Conservation (phyloP, 106 monocot genomes). For the Gastrodia elata region DNA sequence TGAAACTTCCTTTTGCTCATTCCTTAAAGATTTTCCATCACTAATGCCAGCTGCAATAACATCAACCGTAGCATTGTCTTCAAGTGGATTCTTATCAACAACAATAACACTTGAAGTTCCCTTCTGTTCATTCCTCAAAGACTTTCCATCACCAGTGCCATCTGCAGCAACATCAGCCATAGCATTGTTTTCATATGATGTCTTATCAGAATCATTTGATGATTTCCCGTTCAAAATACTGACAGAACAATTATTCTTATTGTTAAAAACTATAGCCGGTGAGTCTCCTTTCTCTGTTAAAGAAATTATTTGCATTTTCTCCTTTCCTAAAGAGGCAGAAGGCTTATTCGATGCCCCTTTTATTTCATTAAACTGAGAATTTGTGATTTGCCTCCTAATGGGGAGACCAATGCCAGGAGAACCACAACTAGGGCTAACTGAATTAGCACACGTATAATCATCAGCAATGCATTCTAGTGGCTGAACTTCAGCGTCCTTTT, state of each 20-base stretch:
- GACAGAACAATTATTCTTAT: constrained; percentile 17
- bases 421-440: neutral
- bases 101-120: constrained; percentile 1
- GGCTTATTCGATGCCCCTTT: neutral
- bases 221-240: constrained; percentile 39
- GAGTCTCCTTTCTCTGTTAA: neutral
- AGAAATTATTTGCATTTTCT: constrained; percentile 2
- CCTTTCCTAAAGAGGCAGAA: neutral
- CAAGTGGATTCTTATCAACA: constrained; percentile 13
- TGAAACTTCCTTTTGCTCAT: neutral
- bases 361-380: constrained; percentile 20
- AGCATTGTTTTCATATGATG: constrained; percentile 3
- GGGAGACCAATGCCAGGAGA: constrained; percentile 5
- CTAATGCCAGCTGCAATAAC: constrained; percentile 7
- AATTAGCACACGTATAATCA: constrained; percentile 3
- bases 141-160: constrained; percentile 6
- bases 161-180: constrained; percentile 9
- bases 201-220: constrained; percentile 19
- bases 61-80: constrained; percentile 10
- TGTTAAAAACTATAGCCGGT: constrained; percentile 12
- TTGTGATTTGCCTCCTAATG: constrained; percentile 23
- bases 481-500: constrained; percentile 8
- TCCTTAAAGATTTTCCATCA: neutral
- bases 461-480: neutral
- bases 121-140: constrained; percentile 11